phyloP scores from a whole-genome alignment of 768 basidiomycete species.

The Coprinopsis marcescibilis region DNA sequence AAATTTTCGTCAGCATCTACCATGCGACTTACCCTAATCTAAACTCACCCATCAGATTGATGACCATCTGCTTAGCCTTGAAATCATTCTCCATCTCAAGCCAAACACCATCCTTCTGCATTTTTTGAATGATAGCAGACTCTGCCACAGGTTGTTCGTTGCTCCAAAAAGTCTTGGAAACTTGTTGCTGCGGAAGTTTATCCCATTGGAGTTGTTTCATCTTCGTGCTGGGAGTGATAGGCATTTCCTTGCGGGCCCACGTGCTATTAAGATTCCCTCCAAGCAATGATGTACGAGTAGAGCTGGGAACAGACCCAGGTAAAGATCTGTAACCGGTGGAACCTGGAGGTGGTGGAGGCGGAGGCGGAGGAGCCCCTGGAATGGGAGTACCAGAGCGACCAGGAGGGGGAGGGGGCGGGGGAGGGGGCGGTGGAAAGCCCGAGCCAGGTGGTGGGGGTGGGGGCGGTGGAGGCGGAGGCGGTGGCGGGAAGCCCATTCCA shows the following conservation, averaged over 20 bases:
- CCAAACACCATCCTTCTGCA: conserved; percentile 87
- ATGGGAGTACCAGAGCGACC: conserved; percentile 30
- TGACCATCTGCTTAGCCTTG: conserved; percentile 91
- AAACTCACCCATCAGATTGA: conserved; percentile 76
- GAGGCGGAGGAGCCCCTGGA: conserved; percentile 28
- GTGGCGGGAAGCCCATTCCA: conserved; percentile 21
- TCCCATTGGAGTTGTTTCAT: conserved; percentile 99
- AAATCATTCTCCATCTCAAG: conserved; percentile 97
- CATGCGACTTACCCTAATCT: conserved; percentile 3
- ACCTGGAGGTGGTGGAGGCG: conserved; percentile 29
- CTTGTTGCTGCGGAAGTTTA: conserved; percentile 87
- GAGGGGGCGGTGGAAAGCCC: conserved; percentile 22
- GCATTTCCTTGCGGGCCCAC: conserved; percentile 76
- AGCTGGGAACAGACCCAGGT: conserved; percentile 35
- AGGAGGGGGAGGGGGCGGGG: conserved; percentile 31
- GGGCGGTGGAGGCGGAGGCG: conserved; percentile 17
- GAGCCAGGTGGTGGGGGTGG: conserved; percentile 13
- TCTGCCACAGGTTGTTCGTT: conserved; percentile 65
- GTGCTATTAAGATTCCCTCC: conserved; percentile 53
- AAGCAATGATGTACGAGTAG: conserved; percentile 55
- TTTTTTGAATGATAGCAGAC: conserved; percentile 72
- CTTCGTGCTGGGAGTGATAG: conserved; percentile 78
- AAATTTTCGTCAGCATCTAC: conserved; percentile 13
- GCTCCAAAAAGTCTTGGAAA: conserved; percentile 82
- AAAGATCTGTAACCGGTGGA: conserved; percentile 24